Evolutionary conservation across 164 flowering plant species (phyloP), one percentile per base, ranked within the genome.

Genomic region (Saururus chinensis): DNA sequence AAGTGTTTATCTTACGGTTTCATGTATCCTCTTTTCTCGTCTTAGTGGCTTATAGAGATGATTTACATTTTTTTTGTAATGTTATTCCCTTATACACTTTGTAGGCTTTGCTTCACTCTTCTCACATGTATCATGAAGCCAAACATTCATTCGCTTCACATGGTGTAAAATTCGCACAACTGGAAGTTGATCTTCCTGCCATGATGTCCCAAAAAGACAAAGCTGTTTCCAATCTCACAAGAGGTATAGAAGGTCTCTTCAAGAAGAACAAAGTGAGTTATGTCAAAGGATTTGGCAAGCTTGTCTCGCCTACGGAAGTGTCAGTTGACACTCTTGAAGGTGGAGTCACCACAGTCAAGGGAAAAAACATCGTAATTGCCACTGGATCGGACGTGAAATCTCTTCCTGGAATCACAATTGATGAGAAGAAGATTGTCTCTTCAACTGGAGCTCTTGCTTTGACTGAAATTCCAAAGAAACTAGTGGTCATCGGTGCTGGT

Each of bases 41-140:
- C 49, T 45, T 45, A 17, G 17, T 12, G 14, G 49, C 17, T 45
- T 45, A 45, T 45, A 12, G 17, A 2, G 49, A 12, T 12, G 49
- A 8, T 12, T 53, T 53, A 23, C 16, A 23, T 17, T 22, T 56
- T 23, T 56, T 6, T 10, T 22, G 9, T 56, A 14, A 25, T 21
- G 19, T 23, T 25, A 12, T 25, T 56, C 11, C 11, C 19, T 56
- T 16, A 25, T 56, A 4, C 22, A 53, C 4, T n/a, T n/a, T 20
- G 13, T 74, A 88, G 96, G 96, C 96, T 12, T 84, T 86, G 57
- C 88, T 88, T 57, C 90, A 88, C 69, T 88, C 96, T 16, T 84
- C 90, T 51, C 92, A 88, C 74, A 84, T 86, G 92, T 88, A 76
- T 65, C 90, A 86, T 71, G 92, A 86, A 71, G 96, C 96, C 51